phyloP scores from a whole-genome alignment of 805 yeast species.

The Limtongia smithiae region DNA sequence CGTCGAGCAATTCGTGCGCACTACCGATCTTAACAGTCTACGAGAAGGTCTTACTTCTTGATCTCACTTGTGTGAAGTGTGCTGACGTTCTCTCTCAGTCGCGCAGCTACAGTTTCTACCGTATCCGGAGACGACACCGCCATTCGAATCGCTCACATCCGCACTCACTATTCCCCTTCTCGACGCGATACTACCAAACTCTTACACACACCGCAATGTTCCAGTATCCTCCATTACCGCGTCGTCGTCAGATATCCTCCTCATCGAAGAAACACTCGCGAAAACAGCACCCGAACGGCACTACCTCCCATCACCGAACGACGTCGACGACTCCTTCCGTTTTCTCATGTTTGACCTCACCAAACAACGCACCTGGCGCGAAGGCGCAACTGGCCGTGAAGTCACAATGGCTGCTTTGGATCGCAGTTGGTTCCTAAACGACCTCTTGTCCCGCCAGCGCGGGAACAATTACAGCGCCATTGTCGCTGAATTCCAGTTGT shows the following conservation, averaged over 20 bases:
- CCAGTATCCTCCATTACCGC: slow-evolving; percentile 46
- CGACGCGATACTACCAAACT: slow-evolving; percentile 33
- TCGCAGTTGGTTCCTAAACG: slow-evolving; percentile 55
- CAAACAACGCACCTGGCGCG: slow-evolving; percentile 38
- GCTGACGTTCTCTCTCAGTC: no score
- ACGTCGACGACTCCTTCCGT: slow-evolving; percentile 38
- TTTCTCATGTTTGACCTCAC: slow-evolving; percentile 45
- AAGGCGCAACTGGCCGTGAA: slow-evolving; percentile 40
- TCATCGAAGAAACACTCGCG: slow-evolving; percentile 21
- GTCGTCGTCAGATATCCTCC: slow-evolving; percentile 42
- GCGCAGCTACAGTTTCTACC: slow-evolving; percentile 45
- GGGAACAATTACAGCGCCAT: slow-evolving; percentile 34
- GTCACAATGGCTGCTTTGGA: slow-evolving; percentile 55
- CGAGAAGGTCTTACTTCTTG: neutral
- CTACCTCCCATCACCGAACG: neutral
- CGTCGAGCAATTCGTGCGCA: slow-evolving; percentile 35
- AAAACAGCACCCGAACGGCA: neutral
- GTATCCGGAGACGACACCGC: slow-evolving; percentile 38
- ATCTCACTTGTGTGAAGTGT: neutral
- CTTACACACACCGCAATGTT: neutral
- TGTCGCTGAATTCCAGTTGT: slow-evolving; percentile 54
- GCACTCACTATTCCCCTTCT: slow-evolving; percentile 35
- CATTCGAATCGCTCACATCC: slow-evolving; percentile 35
- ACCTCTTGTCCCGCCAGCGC: slow-evolving; percentile 35
- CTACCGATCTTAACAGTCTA: neutral